phyloP scores from a whole-genome alignment of 345 rosid species.

The Eucalyptus pumila region DNA sequence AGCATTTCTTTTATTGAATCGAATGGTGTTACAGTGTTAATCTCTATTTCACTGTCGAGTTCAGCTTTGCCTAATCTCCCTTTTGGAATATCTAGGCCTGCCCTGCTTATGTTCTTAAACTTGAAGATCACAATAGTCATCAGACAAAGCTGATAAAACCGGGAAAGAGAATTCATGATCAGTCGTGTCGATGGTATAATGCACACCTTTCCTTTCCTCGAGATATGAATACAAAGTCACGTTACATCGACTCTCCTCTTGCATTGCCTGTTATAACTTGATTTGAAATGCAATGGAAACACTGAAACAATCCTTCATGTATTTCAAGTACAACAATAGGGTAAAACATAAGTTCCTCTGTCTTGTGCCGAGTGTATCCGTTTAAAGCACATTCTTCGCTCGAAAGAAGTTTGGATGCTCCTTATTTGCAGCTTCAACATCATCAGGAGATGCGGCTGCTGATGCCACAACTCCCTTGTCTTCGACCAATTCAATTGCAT shows the following conservation, averaged over 20 bases:
- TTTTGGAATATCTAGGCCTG: not conserved
- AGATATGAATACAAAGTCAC: not conserved
- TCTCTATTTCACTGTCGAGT: not conserved
- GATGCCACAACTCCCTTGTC: constrained; percentile 57
- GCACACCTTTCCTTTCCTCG: not conserved
- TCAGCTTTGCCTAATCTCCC: not conserved
- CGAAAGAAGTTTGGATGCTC: constrained; percentile 39
- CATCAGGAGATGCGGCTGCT: constrained; percentile 56
- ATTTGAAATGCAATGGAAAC: not conserved
- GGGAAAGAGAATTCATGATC: not conserved
- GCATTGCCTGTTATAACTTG: not conserved
- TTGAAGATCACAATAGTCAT: not conserved
- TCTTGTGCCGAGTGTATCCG: not conserved
- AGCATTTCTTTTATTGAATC: not conserved
- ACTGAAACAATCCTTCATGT: not conserved
- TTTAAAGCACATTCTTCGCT: constrained; percentile 55
- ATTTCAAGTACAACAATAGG: not conserved
- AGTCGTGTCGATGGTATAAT: not conserved
- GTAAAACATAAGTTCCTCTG: not conserved
- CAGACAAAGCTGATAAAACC: not conserved
- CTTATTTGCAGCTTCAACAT: constrained; percentile 51
- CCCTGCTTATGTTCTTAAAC: not conserved
- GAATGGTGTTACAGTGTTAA: not conserved
- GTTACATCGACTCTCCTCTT: not conserved
- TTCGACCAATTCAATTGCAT: constrained; percentile 48